phyloP scores from a whole-genome alignment of 257 asterid species.

The Jasminum sambac region DNA sequence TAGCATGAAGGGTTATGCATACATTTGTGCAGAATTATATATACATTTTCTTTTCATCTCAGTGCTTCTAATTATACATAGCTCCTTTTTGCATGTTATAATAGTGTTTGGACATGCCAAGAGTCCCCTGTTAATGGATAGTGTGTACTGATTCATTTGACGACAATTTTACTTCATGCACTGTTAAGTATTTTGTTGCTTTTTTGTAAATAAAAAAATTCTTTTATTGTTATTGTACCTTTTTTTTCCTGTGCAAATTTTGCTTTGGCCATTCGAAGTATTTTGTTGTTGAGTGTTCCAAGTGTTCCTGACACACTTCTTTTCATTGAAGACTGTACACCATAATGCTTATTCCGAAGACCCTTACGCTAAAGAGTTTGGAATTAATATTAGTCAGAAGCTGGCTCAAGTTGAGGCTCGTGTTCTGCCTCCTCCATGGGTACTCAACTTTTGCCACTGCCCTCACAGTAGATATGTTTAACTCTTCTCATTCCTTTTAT shows the following conservation, averaged over 20 bases:
- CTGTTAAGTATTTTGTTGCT: background rate
- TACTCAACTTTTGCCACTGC: conserved; percentile 25
- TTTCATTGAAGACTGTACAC: conserved; percentile 60
- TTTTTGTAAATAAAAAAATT: no score
- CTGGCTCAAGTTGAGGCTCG: conserved; percentile 98
- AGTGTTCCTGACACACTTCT: background rate
- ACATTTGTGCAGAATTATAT: background rate
- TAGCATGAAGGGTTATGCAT: background rate
- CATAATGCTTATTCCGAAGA: conserved; percentile 83
- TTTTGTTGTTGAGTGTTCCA: background rate
- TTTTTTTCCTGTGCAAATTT: background rate
- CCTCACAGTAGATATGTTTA: background rate
- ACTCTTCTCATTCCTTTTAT: background rate
- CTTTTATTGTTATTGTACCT: no score
- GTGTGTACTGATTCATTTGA: background rate
- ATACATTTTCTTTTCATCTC: background rate
- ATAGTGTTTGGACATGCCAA: background rate
- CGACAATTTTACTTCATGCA: background rate
- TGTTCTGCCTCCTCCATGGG: conserved; percentile 89
- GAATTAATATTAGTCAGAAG: conserved; percentile 84
- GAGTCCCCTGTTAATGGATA: background rate
- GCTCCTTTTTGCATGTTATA: background rate
- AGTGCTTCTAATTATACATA: background rate
- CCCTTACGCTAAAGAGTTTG: conserved; percentile 86
- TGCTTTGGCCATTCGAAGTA: background rate